phyloP scores from a whole-genome alignment of 2,329 filamentous ascomycete genomes.

The Blumeria hordei region DNA sequence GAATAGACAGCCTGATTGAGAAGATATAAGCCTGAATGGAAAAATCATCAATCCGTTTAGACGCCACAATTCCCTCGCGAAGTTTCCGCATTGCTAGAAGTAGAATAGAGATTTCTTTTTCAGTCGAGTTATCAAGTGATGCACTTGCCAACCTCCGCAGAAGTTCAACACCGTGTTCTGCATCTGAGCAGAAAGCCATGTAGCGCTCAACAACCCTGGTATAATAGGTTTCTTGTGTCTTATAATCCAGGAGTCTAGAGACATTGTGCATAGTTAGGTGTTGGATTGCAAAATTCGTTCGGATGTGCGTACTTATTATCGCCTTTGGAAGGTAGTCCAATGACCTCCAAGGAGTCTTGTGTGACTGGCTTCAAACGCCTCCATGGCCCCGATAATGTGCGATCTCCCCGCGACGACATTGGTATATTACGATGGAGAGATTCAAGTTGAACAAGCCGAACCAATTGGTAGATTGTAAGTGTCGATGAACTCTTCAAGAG shows the following conservation, averaged over 20 bases:
- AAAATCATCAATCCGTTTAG: constrained; percentile 53
- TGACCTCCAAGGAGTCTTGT: constrained; percentile 52
- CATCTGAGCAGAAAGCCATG: constrained; percentile 64
- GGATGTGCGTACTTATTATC: constrained; percentile 42
- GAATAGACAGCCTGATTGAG: constrained; percentile 61
- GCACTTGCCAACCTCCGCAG: constrained; percentile 45
- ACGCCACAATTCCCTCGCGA: constrained; percentile 67
- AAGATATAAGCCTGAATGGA: constrained; percentile 80
- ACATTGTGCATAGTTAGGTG: neutral
- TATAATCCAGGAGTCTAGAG: constrained; percentile 44
- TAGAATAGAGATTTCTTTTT: constrained; percentile 44
- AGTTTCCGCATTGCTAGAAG: constrained; percentile 75
- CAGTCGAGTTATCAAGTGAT: constrained; percentile 6
- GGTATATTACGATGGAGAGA: neutral
- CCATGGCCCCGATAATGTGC: constrained; percentile 32
- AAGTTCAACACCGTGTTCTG: constrained; percentile 46
- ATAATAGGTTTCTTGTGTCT: constrained; percentile 67
- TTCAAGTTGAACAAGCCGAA: too few relatives aligned
- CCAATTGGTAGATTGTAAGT: too few relatives aligned
- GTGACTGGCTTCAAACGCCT: constrained; percentile 49
- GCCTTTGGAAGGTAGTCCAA: constrained; percentile 76
- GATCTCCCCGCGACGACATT: constrained; percentile 14
- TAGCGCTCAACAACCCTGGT: constrained; percentile 71
- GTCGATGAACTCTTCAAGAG: too few relatives aligned
- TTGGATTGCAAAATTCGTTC: neutral